Conservation (phyloP, 192 early-diverging fungal species). For the Coemansia sp. region DNA sequence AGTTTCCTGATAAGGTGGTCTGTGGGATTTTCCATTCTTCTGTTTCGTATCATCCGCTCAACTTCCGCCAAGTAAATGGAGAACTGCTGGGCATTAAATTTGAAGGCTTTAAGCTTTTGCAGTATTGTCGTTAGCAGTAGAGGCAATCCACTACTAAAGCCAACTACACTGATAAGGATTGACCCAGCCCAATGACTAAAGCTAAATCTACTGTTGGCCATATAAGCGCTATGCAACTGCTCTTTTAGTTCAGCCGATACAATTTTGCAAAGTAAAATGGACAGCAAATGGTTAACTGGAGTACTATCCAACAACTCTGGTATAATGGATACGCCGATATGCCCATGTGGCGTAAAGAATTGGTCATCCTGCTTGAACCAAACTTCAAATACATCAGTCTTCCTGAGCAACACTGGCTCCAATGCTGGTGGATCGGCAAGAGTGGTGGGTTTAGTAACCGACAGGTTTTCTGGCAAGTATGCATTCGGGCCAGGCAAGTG, state of each 20-base stretch:
- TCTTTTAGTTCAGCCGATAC: slow-evolving; percentile 57
- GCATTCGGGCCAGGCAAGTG: slow-evolving; percentile 9
- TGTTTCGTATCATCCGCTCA: not conserved
- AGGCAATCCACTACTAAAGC: slow-evolving; percentile 83
- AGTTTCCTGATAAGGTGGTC: not conserved
- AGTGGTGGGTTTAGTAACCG: not conserved
- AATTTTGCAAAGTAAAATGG: slow-evolving; percentile 2
- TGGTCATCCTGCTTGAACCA: slow-evolving; percentile 94
- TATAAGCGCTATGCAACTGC: slow-evolving; percentile 74
- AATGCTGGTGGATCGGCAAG: not conserved
- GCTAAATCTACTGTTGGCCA: slow-evolving; percentile 70
- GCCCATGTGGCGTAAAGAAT: slow-evolving; percentile 83
- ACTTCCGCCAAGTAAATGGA: slow-evolving; percentile 15
- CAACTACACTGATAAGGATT: slow-evolving; percentile 61
- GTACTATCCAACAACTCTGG: not conserved
- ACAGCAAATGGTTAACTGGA: not conserved
- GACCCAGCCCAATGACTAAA: slow-evolving; percentile 61
- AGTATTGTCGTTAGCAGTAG: slow-evolving; percentile 67
- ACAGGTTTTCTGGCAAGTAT: slow-evolving; percentile 34
- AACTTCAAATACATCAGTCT: slow-evolving; percentile 48
- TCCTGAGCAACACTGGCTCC: slow-evolving; percentile 14
- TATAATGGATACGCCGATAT: slow-evolving; percentile 59
- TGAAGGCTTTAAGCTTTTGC: slow-evolving; percentile 58
- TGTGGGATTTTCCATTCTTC: not conserved
- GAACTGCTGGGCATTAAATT: slow-evolving; percentile 65